Conservation (phyloP, 2,329 filamentous ascomycete genomes). For the Scedosporium boydii region DNA sequence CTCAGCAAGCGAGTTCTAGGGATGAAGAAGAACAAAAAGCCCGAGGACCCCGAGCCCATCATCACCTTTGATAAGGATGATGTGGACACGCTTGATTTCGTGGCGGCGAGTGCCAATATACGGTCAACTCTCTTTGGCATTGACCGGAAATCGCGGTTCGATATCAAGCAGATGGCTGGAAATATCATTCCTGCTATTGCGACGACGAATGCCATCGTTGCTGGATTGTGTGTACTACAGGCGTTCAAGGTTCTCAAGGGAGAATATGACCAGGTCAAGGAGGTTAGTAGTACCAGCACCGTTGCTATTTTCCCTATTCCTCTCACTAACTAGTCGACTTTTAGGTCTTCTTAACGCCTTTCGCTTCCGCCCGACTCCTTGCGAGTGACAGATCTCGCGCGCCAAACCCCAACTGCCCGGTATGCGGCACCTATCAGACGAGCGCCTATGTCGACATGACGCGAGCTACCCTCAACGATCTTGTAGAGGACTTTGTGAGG, state of each 20-base stretch:
- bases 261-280: constrained; percentile 62
- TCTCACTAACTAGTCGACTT: neutral
- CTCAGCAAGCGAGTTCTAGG: constrained; percentile 65
- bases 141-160: constrained; percentile 80
- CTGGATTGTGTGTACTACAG: constrained; percentile 83
- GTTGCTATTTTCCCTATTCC: too few relatives aligned
- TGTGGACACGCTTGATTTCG: constrained; percentile 88
- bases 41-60: constrained; percentile 46
- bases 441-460: constrained; percentile 59
- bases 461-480: constrained; percentile 64
- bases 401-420: constrained; percentile 74
- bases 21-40: constrained; percentile 40
- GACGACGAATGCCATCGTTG: constrained; percentile 94
- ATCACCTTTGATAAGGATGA: constrained; percentile 97
- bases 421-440: constrained; percentile 68
- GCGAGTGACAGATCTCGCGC: constrained; percentile 44
- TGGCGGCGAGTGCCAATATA: constrained; percentile 81
- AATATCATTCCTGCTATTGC: constrained; percentile 99
- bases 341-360: constrained; percentile 70
- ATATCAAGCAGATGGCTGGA: constrained; percentile 98
- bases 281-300: constrained; percentile 37
- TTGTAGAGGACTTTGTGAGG: constrained; percentile 68
- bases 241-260: constrained; percentile 80
- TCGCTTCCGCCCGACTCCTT: constrained; percentile 47
- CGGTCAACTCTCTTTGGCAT: constrained; percentile 85